These are phyloP conservation scores for Coix lacrymajobi DNA, from an alignment of 176 grass and related monocot species.

Conservation along the genomic window DNA sequence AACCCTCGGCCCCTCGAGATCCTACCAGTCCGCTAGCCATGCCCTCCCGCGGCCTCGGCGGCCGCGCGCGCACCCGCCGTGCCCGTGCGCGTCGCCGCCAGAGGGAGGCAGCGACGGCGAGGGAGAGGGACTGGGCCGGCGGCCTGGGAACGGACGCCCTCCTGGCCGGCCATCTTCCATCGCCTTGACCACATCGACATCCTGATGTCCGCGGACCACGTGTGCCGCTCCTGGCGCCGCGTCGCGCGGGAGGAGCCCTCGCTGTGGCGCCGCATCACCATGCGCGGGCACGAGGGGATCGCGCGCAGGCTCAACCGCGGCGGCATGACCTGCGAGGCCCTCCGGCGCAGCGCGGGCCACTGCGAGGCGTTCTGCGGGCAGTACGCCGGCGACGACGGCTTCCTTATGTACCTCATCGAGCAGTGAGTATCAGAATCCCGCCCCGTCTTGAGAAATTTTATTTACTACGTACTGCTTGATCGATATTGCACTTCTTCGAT, in stretches of 20 bases:
- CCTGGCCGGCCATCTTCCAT: background rate
- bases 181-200: background rate
- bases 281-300: background rate
- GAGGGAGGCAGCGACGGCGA: background rate
- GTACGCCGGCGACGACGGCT: background rate
- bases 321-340: background rate
- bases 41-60: background rate
- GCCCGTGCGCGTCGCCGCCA: background rate
- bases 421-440: background rate
- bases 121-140: conserved; percentile 11
- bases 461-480: no score
- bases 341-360: background rate
- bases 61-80: background rate
- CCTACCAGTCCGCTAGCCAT: background rate
- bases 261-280: conserved; percentile 20
- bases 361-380: background rate
- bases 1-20: background rate
- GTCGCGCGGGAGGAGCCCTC: background rate
- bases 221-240: conserved; percentile 14
- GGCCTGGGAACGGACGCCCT: background rate
- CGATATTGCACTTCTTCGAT: no score
- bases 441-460: no score
- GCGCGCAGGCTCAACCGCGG: background rate
- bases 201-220: background rate
- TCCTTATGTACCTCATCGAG: background rate